Evolutionary conservation across 352 stramenopile species (phyloP).

Genomic region (Globisporangium cystogenes): DNA sequence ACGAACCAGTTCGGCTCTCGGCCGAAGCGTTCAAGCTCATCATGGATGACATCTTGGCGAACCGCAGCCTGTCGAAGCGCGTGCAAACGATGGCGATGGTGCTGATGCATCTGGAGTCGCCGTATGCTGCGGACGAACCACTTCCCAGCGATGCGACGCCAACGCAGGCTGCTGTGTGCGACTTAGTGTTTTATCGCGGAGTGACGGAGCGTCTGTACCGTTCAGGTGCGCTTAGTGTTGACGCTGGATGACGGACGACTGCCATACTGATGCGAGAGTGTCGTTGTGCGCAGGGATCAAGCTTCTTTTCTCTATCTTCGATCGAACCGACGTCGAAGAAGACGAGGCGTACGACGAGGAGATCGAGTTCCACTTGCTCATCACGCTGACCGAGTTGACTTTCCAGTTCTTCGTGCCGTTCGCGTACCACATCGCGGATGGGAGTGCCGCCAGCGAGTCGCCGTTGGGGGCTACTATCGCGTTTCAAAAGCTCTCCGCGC

Average conservation of each 20-base stretch:
- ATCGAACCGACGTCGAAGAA: conserved; percentile 61
- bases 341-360: conserved; percentile 73
- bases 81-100: conserved; percentile 66
- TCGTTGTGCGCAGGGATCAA: conserved; percentile 29
- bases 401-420: conserved; percentile 56
- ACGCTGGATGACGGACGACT: background rate
- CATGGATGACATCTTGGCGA: conserved; percentile 33
- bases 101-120: conserved; percentile 33
- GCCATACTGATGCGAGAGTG: background rate
- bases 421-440: conserved; percentile 22
- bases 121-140: conserved; percentile 20
- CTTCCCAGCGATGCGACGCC: conserved; percentile 15
- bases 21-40: conserved; percentile 33
- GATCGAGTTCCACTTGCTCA: conserved; percentile 59
- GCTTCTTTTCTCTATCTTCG: conserved; percentile 64
- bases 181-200: conserved; percentile 28
- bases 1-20: conserved; percentile 15
- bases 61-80: conserved; percentile 43
- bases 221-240: conserved; percentile 24
- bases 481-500: conserved; percentile 30
- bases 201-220: conserved; percentile 35
- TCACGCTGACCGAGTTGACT: conserved; percentile 48
- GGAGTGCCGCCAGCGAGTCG: conserved; percentile 1
- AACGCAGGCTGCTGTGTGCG: conserved; percentile 16
- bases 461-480: conserved; percentile 6